Evolutionary conservation across 352 stramenopile species (phyloP).

Genomic region (Pythium volutum): DNA sequence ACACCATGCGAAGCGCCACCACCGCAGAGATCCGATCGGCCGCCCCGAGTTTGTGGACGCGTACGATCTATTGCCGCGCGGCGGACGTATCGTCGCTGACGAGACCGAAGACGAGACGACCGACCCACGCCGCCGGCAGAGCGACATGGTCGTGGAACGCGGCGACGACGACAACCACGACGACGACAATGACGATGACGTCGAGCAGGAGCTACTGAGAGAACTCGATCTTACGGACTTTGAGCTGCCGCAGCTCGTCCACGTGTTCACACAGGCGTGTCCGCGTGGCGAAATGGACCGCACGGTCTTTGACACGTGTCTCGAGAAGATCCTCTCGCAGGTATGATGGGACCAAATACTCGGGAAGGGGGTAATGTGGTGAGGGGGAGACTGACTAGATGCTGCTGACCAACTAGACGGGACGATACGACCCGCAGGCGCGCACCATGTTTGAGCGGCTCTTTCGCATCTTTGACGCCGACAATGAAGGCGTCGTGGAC

Average conservation of each 20-base stretch:
- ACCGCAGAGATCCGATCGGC: slow-evolving; percentile 15
- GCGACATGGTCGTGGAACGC: slow-evolving; percentile 23
- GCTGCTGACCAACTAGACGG: slow-evolving; percentile 25
- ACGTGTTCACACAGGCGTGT: slow-evolving; percentile 79
- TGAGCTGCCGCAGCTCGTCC: slow-evolving; percentile 77
- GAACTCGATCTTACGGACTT: slow-evolving; percentile 82
- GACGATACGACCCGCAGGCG: slow-evolving; percentile 68
- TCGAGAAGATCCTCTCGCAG: slow-evolving; percentile 84
- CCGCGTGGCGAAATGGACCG: slow-evolving; percentile 68
- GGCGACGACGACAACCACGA: slow-evolving; percentile 27
- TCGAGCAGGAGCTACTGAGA: slow-evolving; percentile 40
- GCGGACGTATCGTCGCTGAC: slow-evolving; percentile 1
- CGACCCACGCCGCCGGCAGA: slow-evolving; percentile 6
- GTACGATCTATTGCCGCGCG: slow-evolving; percentile 21
- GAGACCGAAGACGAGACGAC: slow-evolving; percentile 17
- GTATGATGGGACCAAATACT: background rate
- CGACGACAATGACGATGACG: slow-evolving; percentile 23
- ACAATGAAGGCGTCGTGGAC: slow-evolving; percentile 64
- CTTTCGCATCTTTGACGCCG: slow-evolving; percentile 75
- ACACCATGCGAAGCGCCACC: slow-evolving; percentile 9
- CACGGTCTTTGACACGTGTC: slow-evolving; percentile 58
- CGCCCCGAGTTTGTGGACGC: slow-evolving; percentile 25
- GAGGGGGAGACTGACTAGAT: background rate
- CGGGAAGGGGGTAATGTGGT: no score
- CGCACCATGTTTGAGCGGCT: slow-evolving; percentile 73